Evolutionary conservation across 164 flowering plant species (phyloP), one percentile per base, ranked within the genome.

Genomic region (Cinnamomum chago): DNA sequence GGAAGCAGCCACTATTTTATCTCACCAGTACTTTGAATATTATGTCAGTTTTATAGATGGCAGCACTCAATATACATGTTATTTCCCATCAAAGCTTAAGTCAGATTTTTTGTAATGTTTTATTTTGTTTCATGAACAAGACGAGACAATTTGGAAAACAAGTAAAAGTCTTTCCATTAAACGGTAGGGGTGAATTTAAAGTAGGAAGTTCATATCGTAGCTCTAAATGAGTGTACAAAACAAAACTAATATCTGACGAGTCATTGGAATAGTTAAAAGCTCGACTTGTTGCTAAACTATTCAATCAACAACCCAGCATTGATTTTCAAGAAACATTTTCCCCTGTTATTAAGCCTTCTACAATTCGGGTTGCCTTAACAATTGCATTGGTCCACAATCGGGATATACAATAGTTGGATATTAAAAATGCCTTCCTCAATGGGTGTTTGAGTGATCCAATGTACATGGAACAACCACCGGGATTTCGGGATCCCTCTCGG

Each of bases 211-310:
- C 50, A 2, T 20, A 67, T 67, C 47, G 1, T 67, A 67, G 72
- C 4, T 70, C 27, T 25, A 22, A 50, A 47, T 70, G 58, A 24
- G 72, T 70, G 15, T 70, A 22, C n/a, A 70, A 70, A 70, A 50
- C 35, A 11, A 70, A 70, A 50, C 20, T 52, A 3, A 4, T 1
- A n/a, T 7, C 72, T 23, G 28, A 50, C 23, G 72, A 25, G 10
- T 20, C 58, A 5, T 11, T 51, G 4, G 72, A 70, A 23, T 12
- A 23, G 25, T 50, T 50, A 4, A 70, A 70, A 22, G 27, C 72
- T 3, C 60, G 17, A 13, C 60, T 70, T 47, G 62, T 50, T 5
- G 72, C 72, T 47, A 50, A 70, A 52, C 30, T 58, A 18, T 50
- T 47, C n/a, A 22, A 70, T 70, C 58, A 50, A 23, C 12, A 13